Evolutionary conservation across 768 basidiomycete species (phyloP), one percentile per base, ranked within the genome.

Genomic region (Russula virescens): DNA sequence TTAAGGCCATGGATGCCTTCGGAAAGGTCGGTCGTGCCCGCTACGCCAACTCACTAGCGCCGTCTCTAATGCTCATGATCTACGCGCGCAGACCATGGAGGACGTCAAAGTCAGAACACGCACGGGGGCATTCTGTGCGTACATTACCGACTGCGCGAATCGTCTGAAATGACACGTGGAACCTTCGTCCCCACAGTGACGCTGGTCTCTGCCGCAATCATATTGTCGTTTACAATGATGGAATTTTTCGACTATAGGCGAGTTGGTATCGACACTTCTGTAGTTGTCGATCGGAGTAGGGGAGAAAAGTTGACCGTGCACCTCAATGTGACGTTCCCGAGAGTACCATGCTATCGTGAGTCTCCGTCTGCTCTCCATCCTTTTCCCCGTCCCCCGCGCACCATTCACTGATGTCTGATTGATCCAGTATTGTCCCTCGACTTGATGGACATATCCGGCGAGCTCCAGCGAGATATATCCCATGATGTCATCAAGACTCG

Each of bases 61-160:
- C 5, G 5, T 5, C 5, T 49, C 35, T 2, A 47, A 50, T 26
- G 45, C 42, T 48, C 52, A 49, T 42, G 18, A 53, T 25, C 38
- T 34, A 21, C 25, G 5, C 69, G 98, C 25, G 5, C 69, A 99
- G 96, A 99, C 97, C 42, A 92, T 92, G 74, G 97, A 98, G 72
- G 97, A 99, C 80, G 97, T 99, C 66, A 98, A 98, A 78, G 92
- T 99, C 77, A 94, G 94, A 81, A 98, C 97, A 38, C 85, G 94
- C 61, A 93, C 91, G 50, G 95, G 91, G 68, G 96, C 91, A 68
- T 79, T 94, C 69, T 79, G 94, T 96, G 69, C 74, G 91, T 78
- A 52, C 21, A 26, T 28, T 16, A 42, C 55, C 35, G 42, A 47
- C 53, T 49, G 46, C 34, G 21, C 31, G 31, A 31, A 31, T 8